phyloP scores from a whole-genome alignment of 2,329 filamentous ascomycete species.

The Exophiala calicioides region DNA sequence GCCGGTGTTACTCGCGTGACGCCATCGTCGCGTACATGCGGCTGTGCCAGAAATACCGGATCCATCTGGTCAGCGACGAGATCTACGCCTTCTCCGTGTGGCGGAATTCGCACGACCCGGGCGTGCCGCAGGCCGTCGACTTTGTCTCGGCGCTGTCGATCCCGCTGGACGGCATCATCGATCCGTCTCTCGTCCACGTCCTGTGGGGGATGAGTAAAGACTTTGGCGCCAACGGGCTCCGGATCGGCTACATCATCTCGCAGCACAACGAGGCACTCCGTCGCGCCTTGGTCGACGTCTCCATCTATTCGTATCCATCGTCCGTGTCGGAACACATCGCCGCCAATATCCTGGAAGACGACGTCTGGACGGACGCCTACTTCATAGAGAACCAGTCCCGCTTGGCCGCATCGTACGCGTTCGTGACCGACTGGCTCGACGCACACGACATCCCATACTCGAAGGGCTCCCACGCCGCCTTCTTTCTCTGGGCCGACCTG shows the following conservation, averaged over 20 bases:
- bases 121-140: slow-evolving; percentile 28
- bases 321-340: slow-evolving; percentile 45
- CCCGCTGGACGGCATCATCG: slow-evolving; percentile 47
- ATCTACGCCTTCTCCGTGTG: slow-evolving; percentile 60
- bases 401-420: slow-evolving; percentile 44
- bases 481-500: slow-evolving; percentile 59
- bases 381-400: slow-evolving; percentile 46
- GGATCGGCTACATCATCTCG: slow-evolving; percentile 54
- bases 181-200: slow-evolving; percentile 54
- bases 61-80: slow-evolving; percentile 61
- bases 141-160: slow-evolving; percentile 54
- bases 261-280: slow-evolving; percentile 47
- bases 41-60: slow-evolving; percentile 51
- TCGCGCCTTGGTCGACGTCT: slow-evolving; percentile 41
- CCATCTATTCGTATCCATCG: slow-evolving; percentile 51
- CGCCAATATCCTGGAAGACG: slow-evolving; percentile 48
- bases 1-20: slow-evolving; percentile 48
- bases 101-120: slow-evolving; percentile 40
- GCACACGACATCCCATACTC: slow-evolving; percentile 50
- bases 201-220: slow-evolving; percentile 52
- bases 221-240: slow-evolving; percentile 59
- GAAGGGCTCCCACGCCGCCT: slow-evolving; percentile 55
- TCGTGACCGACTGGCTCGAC: slow-evolving; percentile 41
- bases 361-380: slow-evolving; percentile 48
- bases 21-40: slow-evolving; percentile 47